Evolutionary conservation across 1,284 basidiomycete species (phyloP).

Genomic region (Microbotryum saponariae): DNA sequence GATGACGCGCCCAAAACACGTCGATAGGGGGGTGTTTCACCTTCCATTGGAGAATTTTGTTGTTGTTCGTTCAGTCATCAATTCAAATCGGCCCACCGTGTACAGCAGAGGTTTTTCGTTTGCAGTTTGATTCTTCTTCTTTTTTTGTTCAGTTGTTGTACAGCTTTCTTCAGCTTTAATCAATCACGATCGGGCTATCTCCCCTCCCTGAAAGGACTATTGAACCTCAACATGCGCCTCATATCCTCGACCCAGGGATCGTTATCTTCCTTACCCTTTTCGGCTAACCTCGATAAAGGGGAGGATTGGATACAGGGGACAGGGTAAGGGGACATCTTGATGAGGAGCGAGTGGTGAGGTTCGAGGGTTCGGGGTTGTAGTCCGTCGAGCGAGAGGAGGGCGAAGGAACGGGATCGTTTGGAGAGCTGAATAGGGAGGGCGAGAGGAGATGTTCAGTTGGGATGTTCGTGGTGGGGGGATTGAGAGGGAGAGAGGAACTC

Average conservation of each 20-base stretch:
- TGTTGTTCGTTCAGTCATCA: too few species aligned
- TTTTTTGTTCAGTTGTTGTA: too few species aligned
- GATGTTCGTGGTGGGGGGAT: slow-evolving; percentile 53
- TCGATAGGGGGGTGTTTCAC: too few species aligned
- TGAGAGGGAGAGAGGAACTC: slow-evolving; percentile 38
- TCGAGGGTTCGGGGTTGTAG: slow-evolving; percentile 69
- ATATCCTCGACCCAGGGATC: slow-evolving; percentile 96
- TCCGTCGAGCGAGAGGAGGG: slow-evolving; percentile 88
- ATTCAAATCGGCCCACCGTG: too few species aligned
- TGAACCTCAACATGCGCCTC: slow-evolving; percentile 49
- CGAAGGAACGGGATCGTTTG: slow-evolving; percentile 70
- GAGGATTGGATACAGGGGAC: slow-evolving; percentile 67
- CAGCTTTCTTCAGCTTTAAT: not conserved
- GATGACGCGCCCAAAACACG: not conserved
- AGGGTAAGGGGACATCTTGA: slow-evolving; percentile 76
- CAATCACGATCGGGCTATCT: not conserved
- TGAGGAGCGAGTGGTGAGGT: slow-evolving; percentile 74
- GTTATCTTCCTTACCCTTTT: slow-evolving; percentile 37
- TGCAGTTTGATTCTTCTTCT: too few species aligned
- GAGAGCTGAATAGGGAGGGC: slow-evolving; percentile 57
- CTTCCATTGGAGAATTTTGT: not conserved
- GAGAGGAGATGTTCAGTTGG: slow-evolving; percentile 48
- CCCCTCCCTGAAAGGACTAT: slow-evolving; percentile 19
- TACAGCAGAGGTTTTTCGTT: too few species aligned
- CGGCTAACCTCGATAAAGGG: slow-evolving; percentile 53